Conservation (phyloP, 176 grass and related monocot species). For the Aegilops sharonensis region DNA sequence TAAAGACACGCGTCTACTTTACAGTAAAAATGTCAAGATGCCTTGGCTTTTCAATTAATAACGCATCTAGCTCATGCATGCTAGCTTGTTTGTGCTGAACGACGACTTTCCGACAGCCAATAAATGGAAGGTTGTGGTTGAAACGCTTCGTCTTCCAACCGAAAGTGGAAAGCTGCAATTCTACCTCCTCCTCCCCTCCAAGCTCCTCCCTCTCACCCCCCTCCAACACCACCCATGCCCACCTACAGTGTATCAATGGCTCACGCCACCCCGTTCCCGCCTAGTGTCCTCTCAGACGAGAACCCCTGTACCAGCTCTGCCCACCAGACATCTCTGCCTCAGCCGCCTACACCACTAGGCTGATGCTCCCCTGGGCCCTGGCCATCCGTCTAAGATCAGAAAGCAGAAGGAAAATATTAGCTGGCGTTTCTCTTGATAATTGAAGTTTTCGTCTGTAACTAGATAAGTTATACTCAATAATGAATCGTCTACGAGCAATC, state of each 20-base stretch:
- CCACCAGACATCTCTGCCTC: neutral
- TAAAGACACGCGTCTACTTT: neutral
- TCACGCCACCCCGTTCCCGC: neutral
- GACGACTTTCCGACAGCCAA: neutral
- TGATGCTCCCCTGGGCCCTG: neutral
- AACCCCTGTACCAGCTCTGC: neutral
- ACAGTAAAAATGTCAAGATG: neutral
- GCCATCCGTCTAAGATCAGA: neutral
- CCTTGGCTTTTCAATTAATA: neutral
- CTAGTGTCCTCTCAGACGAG: neutral
- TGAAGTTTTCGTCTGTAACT: neutral
- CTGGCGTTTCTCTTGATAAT: constrained; percentile 6
- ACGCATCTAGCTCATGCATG: neutral
- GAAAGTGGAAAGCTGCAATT: neutral
- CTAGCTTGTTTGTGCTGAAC: neutral
- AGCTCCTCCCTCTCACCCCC: neutral
- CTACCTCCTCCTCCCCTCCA: neutral
- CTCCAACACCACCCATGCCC: neutral
- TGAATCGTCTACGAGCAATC: neutral
- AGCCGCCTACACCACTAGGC: neutral
- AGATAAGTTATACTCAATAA: neutral
- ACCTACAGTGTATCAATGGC: neutral
- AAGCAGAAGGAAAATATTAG: neutral
- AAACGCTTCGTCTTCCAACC: neutral
- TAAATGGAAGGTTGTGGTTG: neutral